A percentile compares a stretch with the other conserved stretches of the same genome.
Evolutionary conservation across 345 rosid species (phyloP).

Genomic region (Raphanus raphanistrum): DNA sequence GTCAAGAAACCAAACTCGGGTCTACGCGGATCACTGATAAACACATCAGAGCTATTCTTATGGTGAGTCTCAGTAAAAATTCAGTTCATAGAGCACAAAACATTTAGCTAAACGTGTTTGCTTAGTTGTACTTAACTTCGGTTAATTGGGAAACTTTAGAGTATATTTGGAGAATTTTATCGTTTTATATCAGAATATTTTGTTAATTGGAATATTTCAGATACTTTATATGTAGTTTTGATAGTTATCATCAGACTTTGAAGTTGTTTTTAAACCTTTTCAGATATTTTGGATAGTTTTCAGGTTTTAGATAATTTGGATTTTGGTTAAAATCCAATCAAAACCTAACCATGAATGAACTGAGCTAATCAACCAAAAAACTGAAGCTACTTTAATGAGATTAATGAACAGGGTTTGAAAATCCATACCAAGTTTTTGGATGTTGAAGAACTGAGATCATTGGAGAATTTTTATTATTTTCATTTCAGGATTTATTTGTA

Average conservation of each 20-base stretch:
- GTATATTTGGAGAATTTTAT: too few relatives aligned
- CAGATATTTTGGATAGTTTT: neutral
- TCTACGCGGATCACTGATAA: constrained; percentile 33
- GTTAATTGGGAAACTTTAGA: too few relatives aligned
- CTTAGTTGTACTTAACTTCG: too few relatives aligned
- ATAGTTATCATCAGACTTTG: too few relatives aligned
- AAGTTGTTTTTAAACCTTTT: too few relatives aligned
- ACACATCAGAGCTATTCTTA: constrained; percentile 41
- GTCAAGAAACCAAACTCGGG: constrained; percentile 37
- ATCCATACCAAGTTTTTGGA: too few relatives aligned
- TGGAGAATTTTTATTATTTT: neutral
- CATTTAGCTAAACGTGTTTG: neutral
- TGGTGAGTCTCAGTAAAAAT: constrained; percentile 11
- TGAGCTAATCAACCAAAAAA: too few relatives aligned
- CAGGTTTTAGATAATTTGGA: too few relatives aligned
- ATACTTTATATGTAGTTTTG: neutral
- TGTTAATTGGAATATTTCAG: neutral
- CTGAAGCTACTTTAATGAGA: too few relatives aligned
- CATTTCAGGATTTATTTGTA: constrained; percentile 33
- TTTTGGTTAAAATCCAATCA: neutral
- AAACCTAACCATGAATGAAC: too few relatives aligned
- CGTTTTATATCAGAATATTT: neutral
- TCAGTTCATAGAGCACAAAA: neutral
- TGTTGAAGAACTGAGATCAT: neutral
- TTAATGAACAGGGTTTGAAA: too few relatives aligned